These are phyloP conservation scores for Peterozyma toletana DNA, from an alignment of 805 yeast genomes.

Conservation along the genomic window DNA sequence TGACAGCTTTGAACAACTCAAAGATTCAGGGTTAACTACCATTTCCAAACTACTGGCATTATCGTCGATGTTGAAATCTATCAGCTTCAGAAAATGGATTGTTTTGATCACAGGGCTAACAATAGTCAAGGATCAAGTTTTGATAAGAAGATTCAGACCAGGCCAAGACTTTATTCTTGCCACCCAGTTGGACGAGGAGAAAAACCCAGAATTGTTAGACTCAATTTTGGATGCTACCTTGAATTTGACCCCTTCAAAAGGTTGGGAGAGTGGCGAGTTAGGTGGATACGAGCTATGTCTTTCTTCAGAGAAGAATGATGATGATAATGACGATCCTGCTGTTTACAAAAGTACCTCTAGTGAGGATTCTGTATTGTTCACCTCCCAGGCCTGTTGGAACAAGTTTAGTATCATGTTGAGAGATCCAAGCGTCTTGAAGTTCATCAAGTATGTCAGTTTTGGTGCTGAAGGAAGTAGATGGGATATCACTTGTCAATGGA, in stretches of 20 bases:
- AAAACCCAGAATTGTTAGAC: constrained; percentile 33
- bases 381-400: constrained; percentile 82
- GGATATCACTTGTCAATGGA: constrained; percentile 84
- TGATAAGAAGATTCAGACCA: constrained; percentile 86
- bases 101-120: constrained; percentile 51
- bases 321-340: constrained; percentile 68
- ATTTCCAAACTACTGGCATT: constrained; percentile 41
- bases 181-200: constrained; percentile 34
- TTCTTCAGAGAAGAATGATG: constrained; percentile 45
- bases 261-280: constrained; percentile 83
- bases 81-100: constrained; percentile 66
- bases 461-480: constrained; percentile 88
- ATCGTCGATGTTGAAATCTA: constrained; percentile 50
- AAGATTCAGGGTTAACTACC: constrained; percentile 19
- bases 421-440: constrained; percentile 82
- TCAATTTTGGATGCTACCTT: constrained; percentile 73
- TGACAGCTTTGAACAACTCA: constrained; percentile 9
- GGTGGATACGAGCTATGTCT: constrained; percentile 96
- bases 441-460: constrained; percentile 85
- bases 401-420: constrained; percentile 68
- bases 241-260: constrained; percentile 70
- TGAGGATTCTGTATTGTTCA: constrained; percentile 71
- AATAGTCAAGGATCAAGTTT: constrained; percentile 56
- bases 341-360: constrained; percentile 61
- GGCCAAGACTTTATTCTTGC: constrained; percentile 93